phyloP scores from a whole-genome alignment of 2,329 filamentous ascomycete species.

The Aspergillus clavatus region DNA sequence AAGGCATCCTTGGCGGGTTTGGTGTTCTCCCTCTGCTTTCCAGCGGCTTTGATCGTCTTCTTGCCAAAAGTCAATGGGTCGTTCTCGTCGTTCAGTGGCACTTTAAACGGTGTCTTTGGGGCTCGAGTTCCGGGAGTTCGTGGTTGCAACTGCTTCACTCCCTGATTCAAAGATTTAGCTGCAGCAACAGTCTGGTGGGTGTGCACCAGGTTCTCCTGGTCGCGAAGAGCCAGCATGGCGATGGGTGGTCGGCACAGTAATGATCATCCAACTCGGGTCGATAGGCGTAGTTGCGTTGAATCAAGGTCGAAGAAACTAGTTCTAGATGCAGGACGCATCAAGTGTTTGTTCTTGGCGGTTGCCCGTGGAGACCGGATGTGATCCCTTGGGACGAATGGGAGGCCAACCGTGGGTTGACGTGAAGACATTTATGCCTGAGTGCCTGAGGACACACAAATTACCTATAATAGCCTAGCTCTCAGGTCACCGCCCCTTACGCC shows the following conservation, averaged over 20 bases:
- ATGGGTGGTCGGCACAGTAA: slow-evolving; percentile 13
- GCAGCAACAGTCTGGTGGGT: slow-evolving; percentile 66
- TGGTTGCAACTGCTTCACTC: slow-evolving; percentile 55
- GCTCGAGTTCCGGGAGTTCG: slow-evolving; percentile 75
- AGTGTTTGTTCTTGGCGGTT: slow-evolving; percentile 30
- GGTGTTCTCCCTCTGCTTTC: slow-evolving; percentile 54
- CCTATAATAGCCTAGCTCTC: too few species aligned
- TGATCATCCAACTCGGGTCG: slow-evolving; percentile 17
- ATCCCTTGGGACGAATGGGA: slow-evolving; percentile 5
- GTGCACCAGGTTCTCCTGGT: slow-evolving; percentile 84
- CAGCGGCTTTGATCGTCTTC: slow-evolving; percentile 51
- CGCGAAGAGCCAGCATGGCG: slow-evolving; percentile 69
- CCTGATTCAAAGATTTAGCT: slow-evolving; percentile 67
- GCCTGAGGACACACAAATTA: background rate
- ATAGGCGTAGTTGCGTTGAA: slow-evolving; percentile 1
- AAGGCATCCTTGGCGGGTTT: slow-evolving; percentile 61
- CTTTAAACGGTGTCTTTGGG: slow-evolving; percentile 77
- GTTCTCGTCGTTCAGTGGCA: slow-evolving; percentile 82
- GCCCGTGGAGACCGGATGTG: slow-evolving; percentile 37
- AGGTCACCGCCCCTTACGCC: background rate
- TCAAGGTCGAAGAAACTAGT: slow-evolving; percentile 11
- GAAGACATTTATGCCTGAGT: background rate
- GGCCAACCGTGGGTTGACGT: background rate
- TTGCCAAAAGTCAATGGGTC: slow-evolving; percentile 57
- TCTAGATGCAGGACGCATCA: slow-evolving; percentile 18